A percentile compares a stretch with the other conserved stretches of the same genome.
These are phyloP conservation scores for Volvox africanus DNA, from an alignment of 139 green algal species.

Conservation along the genomic window DNA sequence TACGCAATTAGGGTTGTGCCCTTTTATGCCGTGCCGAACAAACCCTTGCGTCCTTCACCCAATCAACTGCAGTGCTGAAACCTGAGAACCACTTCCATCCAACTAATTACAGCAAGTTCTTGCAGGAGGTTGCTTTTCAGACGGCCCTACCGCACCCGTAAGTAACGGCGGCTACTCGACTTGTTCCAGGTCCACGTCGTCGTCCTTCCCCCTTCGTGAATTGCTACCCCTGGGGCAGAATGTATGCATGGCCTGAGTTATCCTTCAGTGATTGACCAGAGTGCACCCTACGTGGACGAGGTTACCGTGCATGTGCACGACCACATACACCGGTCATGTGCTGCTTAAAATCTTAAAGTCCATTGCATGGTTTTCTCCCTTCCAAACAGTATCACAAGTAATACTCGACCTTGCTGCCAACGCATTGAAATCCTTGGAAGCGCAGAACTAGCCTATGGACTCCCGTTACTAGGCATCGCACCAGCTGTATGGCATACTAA, in stretches of 20 bases:
- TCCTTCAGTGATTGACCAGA: background rate
- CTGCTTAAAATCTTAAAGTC: background rate
- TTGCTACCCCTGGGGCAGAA: background rate
- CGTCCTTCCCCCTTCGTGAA: background rate
- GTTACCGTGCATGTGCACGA: background rate
- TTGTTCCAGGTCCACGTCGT: too few species aligned
- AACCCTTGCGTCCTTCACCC: background rate
- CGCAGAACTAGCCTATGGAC: too few species aligned
- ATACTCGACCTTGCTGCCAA: too few species aligned
- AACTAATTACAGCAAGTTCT: conserved; percentile 23
- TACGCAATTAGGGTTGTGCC: background rate
- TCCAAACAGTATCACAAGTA: too few species aligned
- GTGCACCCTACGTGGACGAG: background rate
- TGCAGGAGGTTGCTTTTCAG: conserved; percentile 49
- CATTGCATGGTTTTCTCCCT: too few species aligned
- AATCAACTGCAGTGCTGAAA: conserved; percentile 14
- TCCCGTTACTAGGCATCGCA: too few species aligned
- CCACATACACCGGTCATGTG: background rate
- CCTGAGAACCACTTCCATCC: conserved; percentile 16
- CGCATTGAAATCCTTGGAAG: too few species aligned
- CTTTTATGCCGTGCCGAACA: background rate
- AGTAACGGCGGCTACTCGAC: background rate
- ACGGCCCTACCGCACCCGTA: background rate
- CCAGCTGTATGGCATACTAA: too few species aligned
- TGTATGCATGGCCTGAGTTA: background rate